Base-by-base conservation (phyloP, 176 grass and related monocot species). In the Paspalum notatum region DNA sequence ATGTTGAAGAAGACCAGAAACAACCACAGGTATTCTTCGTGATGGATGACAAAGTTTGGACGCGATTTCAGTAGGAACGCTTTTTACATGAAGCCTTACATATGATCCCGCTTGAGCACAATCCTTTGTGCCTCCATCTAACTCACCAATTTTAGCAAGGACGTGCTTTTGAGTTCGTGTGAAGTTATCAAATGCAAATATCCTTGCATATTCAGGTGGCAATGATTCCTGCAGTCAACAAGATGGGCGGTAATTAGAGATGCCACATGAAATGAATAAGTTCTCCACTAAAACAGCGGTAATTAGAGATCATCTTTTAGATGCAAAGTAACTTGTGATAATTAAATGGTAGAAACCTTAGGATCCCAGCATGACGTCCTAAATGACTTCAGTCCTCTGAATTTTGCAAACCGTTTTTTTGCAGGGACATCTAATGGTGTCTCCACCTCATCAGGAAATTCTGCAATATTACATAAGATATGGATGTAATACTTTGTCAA, bases 361-460 rank as follows among this genome's bases (percentile, higher is more conserved):
- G 96, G 90, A 90, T 98, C 96, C 96, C 96, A 98, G 64, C 90
- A 80, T 87, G 92, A 95, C 2, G 88, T 98, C 72, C 92, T 90
- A 80, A 98, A 98, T 72, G 96, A 98, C 57, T 98, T 98, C 20
- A 98, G 82, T n/a, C 92, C 92, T 83, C 92, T 90, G 80, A 87
- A 98, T 82, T 91, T 98, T 47, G 96, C 96, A 86, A 98, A 98
- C 62, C 96, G 82, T 51, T 81, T 98, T 82, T 89, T 98, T 70
- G 96, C 96, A 20, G 88, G 96, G 16, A 91, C 58, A 89, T 95
- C 90, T 57, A 98, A 75, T 70, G 96, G 96, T 43, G 96, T 98
- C 63, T 98, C 96, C 82, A 98, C 92, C 81, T 98, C 96, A 86
- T 98, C 96, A 18, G 96, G 96, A 87, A 93, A 98, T 80, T 98